A percentile compares a stretch with the other conserved stretches of the same genome.
phyloP scores from a whole-genome alignment of 805 yeast species.

The Wickerhamomyces alni region DNA sequence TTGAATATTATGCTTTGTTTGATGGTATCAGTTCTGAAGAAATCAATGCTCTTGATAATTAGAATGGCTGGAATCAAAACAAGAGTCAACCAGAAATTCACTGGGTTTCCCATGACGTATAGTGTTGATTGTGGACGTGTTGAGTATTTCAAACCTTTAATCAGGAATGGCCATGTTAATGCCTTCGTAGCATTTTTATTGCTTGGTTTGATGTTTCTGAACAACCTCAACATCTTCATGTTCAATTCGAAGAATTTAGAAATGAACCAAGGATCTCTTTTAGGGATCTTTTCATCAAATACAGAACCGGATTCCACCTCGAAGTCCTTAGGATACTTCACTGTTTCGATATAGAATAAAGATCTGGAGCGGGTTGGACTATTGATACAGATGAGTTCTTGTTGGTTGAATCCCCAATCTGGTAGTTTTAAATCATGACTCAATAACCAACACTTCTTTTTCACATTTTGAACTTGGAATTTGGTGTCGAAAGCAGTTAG shows the following conservation, averaged over 20 bases:
- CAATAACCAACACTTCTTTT: constrained; percentile 62
- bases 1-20: constrained; percentile 10
- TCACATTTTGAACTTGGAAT: constrained; percentile 62
- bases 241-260: constrained; percentile 19
- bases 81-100: constrained; percentile 45
- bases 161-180: constrained; percentile 53
- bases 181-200: constrained; percentile 36
- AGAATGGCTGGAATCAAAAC: constrained; percentile 25
- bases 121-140: constrained; percentile 37
- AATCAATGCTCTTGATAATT: constrained; percentile 15
- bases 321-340: constrained; percentile 26
- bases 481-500: constrained; percentile 45
- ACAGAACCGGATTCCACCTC: constrained; percentile 22
- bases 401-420: constrained; percentile 78
- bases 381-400: constrained; percentile 83
- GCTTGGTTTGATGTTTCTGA: constrained; percentile 12
- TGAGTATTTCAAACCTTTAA: constrained; percentile 57
- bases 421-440: constrained; percentile 75
- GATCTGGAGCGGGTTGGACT: constrained; percentile 64
- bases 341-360: constrained; percentile 68
- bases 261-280: constrained; percentile 12
- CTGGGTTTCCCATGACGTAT: constrained; percentile 60
- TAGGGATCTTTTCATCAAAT: constrained; percentile 18
- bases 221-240: constrained; percentile 11
- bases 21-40: constrained; percentile 20